phyloP scores from a whole-genome alignment of 495 filamentous ascomycete species.

The Penicillium herquei region DNA sequence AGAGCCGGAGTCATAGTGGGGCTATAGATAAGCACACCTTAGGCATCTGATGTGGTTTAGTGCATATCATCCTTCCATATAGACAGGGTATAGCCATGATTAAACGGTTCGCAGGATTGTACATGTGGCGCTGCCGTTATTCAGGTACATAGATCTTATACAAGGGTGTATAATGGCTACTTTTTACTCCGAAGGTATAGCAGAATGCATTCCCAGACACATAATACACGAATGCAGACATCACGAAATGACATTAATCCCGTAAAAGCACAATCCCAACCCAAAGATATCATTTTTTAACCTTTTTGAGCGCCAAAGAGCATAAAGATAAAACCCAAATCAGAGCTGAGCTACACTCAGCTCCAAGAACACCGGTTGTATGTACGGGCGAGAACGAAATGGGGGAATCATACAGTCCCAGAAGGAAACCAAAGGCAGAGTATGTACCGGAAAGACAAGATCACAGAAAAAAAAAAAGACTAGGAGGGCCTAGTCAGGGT shows the following conservation, averaged over 20 bases:
- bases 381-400: conserved; percentile 17
- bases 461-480: conserved; percentile 12
- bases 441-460: conserved; percentile 15
- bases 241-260: conserved; percentile 22
- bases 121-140: too few species aligned
- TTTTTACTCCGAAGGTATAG: too few species aligned
- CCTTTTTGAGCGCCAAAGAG: conserved; percentile 27
- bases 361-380: conserved; percentile 14
- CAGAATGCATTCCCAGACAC: not conserved
- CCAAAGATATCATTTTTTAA: conserved; percentile 25
- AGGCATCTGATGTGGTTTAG: not conserved
- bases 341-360: conserved; percentile 2
- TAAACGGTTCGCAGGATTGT: too few species aligned
- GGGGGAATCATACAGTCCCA: conserved; percentile 33
- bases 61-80: not conserved
- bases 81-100: too few species aligned
- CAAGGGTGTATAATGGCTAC: too few species aligned
- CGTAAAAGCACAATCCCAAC: conserved; percentile 21
- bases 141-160: too few species aligned
- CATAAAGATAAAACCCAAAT: conserved; percentile 8
- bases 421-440: conserved; percentile 12
- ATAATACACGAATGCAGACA: not conserved
- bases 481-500: conserved; percentile 15
- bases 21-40: conserved; percentile 17
- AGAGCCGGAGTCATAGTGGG: conserved; percentile 5